Percentiles rank a stretch among this genome's conserved stretches.
phyloP scores from a whole-genome alignment of 192 early-diverging fungal genomes.

The Backusella westeae region DNA sequence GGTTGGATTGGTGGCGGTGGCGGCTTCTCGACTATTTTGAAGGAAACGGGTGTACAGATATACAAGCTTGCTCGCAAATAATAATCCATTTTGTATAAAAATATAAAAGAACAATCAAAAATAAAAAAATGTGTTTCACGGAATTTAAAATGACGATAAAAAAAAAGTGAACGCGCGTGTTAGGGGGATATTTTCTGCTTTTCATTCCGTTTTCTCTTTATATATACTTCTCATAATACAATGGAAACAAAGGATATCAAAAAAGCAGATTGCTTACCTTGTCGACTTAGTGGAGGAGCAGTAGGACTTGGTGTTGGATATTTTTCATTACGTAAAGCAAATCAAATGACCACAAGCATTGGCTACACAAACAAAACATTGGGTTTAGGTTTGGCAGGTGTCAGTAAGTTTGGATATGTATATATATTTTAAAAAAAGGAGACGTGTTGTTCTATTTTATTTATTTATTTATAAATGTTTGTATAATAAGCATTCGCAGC shows the following conservation, averaged over 20 bases:
- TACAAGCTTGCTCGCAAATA: not conserved
- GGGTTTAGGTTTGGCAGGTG: slow-evolving; percentile 9
- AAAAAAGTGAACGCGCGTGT: not conserved
- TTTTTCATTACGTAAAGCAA: not conserved
- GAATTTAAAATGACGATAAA: not conserved
- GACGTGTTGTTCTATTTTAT: not conserved
- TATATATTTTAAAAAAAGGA: not conserved
- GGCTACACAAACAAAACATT: slow-evolving; percentile 2
- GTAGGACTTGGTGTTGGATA: slow-evolving; percentile 2
- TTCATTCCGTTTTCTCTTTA: not conserved
- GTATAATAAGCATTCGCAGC: not conserved
- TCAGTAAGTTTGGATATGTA: not conserved
- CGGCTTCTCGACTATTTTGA: not conserved
- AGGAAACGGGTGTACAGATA: not conserved
- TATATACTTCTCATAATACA: not conserved
- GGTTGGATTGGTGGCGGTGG: not conserved
- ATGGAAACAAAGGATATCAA: not conserved
- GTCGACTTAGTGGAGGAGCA: not conserved
- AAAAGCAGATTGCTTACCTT: not conserved
- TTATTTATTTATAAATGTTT: not conserved
- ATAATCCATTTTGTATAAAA: not conserved
- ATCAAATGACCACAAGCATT: not conserved
- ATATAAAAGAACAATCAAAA: no score
- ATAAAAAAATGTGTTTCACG: not conserved
- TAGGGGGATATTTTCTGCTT: not conserved